Evolutionary conservation across 1,284 basidiomycete species (phyloP).

Genomic region (Acaromyces ingoldii): DNA sequence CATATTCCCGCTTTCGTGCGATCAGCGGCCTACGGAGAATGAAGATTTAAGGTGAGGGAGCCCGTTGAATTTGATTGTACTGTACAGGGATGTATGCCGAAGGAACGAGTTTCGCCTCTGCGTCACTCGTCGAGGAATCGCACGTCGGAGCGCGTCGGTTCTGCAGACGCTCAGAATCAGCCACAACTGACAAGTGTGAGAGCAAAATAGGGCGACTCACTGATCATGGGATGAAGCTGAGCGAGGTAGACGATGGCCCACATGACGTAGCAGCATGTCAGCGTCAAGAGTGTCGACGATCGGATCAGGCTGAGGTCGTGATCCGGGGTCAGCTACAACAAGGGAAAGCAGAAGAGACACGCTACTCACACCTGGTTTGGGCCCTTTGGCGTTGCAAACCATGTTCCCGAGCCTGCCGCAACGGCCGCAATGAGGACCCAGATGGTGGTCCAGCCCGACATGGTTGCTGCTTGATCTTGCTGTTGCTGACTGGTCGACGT

Average conservation of each 20-base stretch:
- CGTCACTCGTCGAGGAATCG: constrained; percentile 35
- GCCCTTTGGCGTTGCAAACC: constrained; percentile 45
- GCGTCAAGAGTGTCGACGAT: constrained; percentile 34
- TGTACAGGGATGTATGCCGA: too few species aligned
- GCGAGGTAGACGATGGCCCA: constrained; percentile 51
- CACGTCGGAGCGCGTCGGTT: constrained; percentile 39
- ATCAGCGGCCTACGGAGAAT: too few species aligned
- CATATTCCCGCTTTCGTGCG: too few species aligned
- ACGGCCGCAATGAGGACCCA: constrained; percentile 40
- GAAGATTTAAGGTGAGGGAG: too few species aligned
- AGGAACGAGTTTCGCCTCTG: too few species aligned
- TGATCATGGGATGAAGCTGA: constrained; percentile 49
- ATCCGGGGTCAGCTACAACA: neutral
- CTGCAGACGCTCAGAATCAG: constrained; percentile 10
- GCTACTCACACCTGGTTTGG: constrained; percentile 48
- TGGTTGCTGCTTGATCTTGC: too few species aligned
- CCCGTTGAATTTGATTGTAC: too few species aligned
- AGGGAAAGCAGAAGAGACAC: too few species aligned
- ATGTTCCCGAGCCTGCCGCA: constrained; percentile 27
- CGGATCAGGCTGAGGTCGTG: constrained; percentile 37
- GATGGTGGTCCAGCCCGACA: constrained; percentile 49
- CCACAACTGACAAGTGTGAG: neutral
- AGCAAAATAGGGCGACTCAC: constrained; percentile 23
- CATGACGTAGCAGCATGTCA: constrained; percentile 51
- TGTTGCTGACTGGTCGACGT: too few species aligned